Evolutionary conservation across 2,329 filamentous ascomycete species (phyloP), one percentile per base, ranked within the genome.

Genomic region (Neoscytalidium dimidiatum): DNA sequence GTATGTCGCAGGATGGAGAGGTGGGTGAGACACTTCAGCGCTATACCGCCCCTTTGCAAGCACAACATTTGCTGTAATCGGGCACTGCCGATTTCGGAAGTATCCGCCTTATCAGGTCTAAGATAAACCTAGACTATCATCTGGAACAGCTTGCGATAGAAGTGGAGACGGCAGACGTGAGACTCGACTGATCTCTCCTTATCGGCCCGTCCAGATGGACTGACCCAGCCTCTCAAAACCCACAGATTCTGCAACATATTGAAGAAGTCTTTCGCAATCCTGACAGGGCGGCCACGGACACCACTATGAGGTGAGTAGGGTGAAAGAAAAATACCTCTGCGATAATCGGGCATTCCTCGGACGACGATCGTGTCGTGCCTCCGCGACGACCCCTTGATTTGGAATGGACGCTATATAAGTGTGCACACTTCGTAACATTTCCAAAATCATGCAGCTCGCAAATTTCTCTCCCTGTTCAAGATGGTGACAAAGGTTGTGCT

Each of bases 111-210:
- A 57, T 43, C 53, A 57, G 35, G n/a, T 33, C 23, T 8, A 2
- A 19, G 6, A 19, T 28, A 35, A 9, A 28, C 14, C 52, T 35
- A 43, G 52, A 43, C 52, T 35, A 29, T 17, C 17, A 29, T 29
- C 35, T 44, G 53, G 23, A 57, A 29, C 53, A 43, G 23, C 31
- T 31, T 41, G 35, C 23, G 19, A 41, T 29, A 19, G 14, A 43
- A 57, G 53, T 57, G 53, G 53, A 57, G 23, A 9, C 53, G 2
- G 35, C 21, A 28, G 33, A 43, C 53, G 19, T 57, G 53, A 57
- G 53, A 57, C 35, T 57, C 53, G 53, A 57, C 53, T 57, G 53
- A 57, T 28, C 38, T 57, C 53, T 57, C 53, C 53, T 28, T 57
- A 57, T 57, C 53, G 53, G 53, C 6, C 53, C 53, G 43, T 19